These are phyloP conservation scores for Solanum hybrid DNA, from an alignment of 305 asterid genomes.

Conservation along the genomic window DNA sequence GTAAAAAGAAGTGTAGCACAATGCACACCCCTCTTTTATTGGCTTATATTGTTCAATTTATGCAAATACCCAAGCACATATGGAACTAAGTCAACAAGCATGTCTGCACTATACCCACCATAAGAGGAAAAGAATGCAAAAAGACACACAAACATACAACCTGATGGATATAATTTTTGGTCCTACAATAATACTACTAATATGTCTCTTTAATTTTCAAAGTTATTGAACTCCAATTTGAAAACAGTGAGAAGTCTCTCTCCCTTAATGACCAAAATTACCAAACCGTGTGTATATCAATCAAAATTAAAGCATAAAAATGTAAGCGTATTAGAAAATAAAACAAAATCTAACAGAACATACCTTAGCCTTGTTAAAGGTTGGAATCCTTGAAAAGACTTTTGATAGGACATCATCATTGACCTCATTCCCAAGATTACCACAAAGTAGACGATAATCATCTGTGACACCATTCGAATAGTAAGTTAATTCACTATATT, in stretches of 20 bases:
- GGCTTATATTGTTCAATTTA: background rate
- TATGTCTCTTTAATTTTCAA: accelerated
- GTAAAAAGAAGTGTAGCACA: background rate
- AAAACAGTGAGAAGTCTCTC: background rate
- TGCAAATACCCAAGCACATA: background rate
- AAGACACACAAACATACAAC: background rate
- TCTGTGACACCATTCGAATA: background rate
- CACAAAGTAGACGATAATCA: conserved; percentile 43
- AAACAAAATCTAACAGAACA: conserved; percentile 16
- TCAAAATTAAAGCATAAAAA: conserved; percentile 9
- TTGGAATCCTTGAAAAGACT: conserved; percentile 81
- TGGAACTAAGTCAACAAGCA: background rate
- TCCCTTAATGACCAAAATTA: conserved; percentile 21
- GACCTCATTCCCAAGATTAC: conserved; percentile 99
- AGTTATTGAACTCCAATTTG: background rate
- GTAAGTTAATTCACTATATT: background rate
- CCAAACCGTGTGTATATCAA: conserved; percentile 45
- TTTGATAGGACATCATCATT: conserved; percentile 90
- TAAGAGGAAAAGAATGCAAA: background rate
- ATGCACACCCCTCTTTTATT: too few relatives aligned
- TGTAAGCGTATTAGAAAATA: conserved; percentile 11
- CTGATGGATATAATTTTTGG: background rate
- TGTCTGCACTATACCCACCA: background rate
- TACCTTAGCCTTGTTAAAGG: conserved; percentile 92
- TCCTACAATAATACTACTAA: background rate